A percentile compares a stretch with the other conserved stretches of the same genome.
Evolutionary conservation across 805 yeast genomes (phyloP).

Genomic region (Ogataea nitratoaversa): DNA sequence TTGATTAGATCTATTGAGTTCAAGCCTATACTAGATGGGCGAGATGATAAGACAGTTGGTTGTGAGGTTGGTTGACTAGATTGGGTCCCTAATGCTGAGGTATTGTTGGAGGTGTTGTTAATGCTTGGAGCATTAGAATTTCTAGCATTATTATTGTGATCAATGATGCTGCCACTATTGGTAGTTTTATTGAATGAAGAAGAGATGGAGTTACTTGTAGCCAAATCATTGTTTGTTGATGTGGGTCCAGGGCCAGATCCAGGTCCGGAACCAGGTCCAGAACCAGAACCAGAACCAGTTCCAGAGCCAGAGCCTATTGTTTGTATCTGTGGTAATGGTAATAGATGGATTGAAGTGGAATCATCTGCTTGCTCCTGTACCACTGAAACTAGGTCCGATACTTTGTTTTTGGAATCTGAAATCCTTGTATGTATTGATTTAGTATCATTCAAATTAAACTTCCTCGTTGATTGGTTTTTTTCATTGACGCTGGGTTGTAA

Average conservation of each 20-base stretch:
- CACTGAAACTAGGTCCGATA: conserved; percentile 24
- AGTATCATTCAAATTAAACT: not conserved
- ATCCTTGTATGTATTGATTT: not conserved
- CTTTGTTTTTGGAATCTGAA: conserved; percentile 8
- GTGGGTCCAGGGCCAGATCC: no score
- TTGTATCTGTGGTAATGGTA: not conserved
- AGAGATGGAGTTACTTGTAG: not conserved
- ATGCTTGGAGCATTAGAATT: no score
- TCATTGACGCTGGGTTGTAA: no score
- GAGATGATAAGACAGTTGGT: not conserved
- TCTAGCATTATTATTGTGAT: no score
- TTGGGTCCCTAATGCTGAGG: no score
- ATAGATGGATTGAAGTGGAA: conserved; percentile 18
- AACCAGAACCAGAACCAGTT: no score
- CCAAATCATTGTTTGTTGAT: not conserved
- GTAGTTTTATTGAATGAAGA: not conserved
- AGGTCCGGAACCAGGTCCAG: not conserved
- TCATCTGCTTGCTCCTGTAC: conserved; percentile 27
- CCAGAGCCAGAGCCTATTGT: not conserved
- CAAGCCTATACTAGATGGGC: not conserved
- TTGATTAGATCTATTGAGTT: not conserved
- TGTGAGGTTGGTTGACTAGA: not conserved
- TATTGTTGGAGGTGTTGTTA: no score
- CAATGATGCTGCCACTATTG: no score
- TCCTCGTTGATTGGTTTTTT: not conserved